Base-by-base conservation (phyloP, 1,284 basidiomycete species). In the Rhodotorula sp. region DNA sequence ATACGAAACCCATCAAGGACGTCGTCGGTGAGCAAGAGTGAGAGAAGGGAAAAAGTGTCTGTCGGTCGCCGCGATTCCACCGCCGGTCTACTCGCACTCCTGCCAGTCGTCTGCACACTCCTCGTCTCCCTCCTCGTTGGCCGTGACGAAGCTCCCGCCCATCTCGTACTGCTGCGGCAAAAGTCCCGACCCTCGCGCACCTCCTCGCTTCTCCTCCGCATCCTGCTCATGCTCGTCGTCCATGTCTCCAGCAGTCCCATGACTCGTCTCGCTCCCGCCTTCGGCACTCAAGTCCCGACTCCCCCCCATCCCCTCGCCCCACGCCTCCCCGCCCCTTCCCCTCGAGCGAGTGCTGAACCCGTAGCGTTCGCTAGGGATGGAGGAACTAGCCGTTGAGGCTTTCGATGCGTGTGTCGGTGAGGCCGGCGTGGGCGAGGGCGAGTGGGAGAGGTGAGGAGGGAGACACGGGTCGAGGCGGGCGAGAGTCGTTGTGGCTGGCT, bases 221-320 rank as follows among this genome's bases (percentile, higher is more conserved):
- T 34, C 48, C 15, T 46, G 4, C 29, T 8, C 19, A 4, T 11
- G 9, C 34, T 17, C 27, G 39, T 19, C 36, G 46, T 54, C 24
- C 36, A 8, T n/a, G 54, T 63, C 62, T 56, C 54, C 30, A 55
- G 27, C 39, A 44, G 39, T 44, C 39, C 39, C 39, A 15, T 44
- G 39, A 30, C 62, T 63, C 54, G 62, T 63, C 62, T 48, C 46
- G 54, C 62, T 63, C 32, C 54, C 54, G 3, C 39, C 39, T 17
- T 44, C 39, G 11, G 13, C 39, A 15, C 39, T 34, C 47, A 24
- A 17, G 17, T 24, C 47, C 19, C 57, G 1, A 44, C 56, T 29
- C 56, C 53, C n/a, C 30, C 44, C 7, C 27, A n/a, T 27, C 7
- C 44, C 11, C 20, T 19, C 32, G 4, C 59, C 19, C 24, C 22